Conservation (phyloP, 2,329 filamentous ascomycete genomes). For the Fonsecaea pedrosoi region DNA sequence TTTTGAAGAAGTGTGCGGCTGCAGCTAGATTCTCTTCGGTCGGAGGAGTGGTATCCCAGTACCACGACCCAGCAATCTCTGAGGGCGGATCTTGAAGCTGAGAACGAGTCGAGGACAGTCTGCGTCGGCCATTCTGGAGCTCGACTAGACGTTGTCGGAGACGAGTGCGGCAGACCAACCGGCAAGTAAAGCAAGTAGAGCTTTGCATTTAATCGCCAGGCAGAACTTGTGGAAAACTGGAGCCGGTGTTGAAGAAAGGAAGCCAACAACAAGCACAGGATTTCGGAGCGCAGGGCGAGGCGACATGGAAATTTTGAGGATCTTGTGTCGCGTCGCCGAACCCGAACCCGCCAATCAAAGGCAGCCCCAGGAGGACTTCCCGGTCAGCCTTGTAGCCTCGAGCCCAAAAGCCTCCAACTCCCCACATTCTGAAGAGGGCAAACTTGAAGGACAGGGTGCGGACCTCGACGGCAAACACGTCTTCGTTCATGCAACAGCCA, state of each 20-base stretch:
- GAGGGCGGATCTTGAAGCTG: background rate
- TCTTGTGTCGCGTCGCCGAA: constrained; percentile 6
- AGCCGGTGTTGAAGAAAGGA: background rate
- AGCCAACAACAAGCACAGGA: background rate
- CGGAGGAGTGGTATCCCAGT: constrained; percentile 60
- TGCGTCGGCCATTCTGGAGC: constrained; percentile 33
- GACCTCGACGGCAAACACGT: background rate
- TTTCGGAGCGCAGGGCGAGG: background rate
- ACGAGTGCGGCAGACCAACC: constrained; percentile 26
- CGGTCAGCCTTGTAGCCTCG: too few relatives aligned
- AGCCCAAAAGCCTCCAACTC: background rate
- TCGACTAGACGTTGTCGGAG: constrained; percentile 28
- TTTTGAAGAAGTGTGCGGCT: constrained; percentile 54
- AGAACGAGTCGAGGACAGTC: constrained; percentile 16
- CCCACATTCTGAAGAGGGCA: background rate
- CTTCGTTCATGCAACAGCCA: background rate
- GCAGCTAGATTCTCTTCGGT: constrained; percentile 50
- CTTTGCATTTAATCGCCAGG: constrained; percentile 21
- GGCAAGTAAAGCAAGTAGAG: constrained; percentile 27
- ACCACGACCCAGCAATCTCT: constrained; percentile 28
- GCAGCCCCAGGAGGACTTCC: background rate
- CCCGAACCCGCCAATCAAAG: constrained; percentile 6
- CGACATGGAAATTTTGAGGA: constrained; percentile 10
- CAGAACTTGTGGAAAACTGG: background rate
- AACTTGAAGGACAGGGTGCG: background rate